Evolutionary conservation across 768 basidiomycete genomes (phyloP), one percentile per base, ranked within the genome.

Genomic region (Suillus lakei): DNA sequence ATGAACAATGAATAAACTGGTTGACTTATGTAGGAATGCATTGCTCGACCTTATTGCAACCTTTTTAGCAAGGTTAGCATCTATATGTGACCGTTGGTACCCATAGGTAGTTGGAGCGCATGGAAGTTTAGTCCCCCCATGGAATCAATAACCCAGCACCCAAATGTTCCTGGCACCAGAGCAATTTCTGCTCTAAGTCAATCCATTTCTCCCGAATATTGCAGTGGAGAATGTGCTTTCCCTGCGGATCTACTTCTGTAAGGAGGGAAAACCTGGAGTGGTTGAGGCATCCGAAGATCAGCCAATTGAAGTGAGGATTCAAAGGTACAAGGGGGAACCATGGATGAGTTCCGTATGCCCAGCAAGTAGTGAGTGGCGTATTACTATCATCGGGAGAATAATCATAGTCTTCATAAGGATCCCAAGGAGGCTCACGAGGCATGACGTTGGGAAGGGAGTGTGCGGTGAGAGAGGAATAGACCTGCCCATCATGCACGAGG

Each of bases 201-300:
- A 21, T 4, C 59, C 59, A 60, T n/a, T 44, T 28, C 18, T 5
- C 43, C 21, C 21, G 18, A 26, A 46, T 32, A 38, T 44, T 9
- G 16, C 21, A 13, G n/a, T 60, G 26, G 23, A 60, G 38, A 7
- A 39, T 28, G 43, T 60, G 21, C 4, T 3, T 30, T 10, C 59
- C 59, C 7, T 2, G 2, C 9, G 38, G 2, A 16, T 50, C 48
- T 8, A 50, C 48, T 30, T 60, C 59, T 28, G 30, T 44, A 2
- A 18, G 59, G 18, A 60, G 38, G 1, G 23, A 39, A 10, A 26
- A 39, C 23, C 59, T 26, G 26, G 59, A 26, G 59, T 60, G 43
- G 38, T 44, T 60, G 5, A 60, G 43, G 30, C 59, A 60, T 18
- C 13, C 43, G n/a, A 60, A 60, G 43, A 60, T 60, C 1, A 13